Evolutionary conservation across 306 rosid species (phyloP).

Genomic region (Begonia fuchsioides): DNA sequence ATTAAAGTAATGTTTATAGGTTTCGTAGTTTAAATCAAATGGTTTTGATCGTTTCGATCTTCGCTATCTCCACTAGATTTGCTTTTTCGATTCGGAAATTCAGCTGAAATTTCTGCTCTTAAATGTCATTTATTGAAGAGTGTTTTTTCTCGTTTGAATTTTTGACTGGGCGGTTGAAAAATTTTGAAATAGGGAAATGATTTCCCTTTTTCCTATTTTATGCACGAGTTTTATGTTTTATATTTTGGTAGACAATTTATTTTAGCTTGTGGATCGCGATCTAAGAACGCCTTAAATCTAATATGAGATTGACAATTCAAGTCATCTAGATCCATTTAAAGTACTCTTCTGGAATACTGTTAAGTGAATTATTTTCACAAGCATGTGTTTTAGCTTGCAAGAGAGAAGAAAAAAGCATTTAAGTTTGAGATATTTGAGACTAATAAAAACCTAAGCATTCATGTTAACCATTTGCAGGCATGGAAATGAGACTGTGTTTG

Average conservation of each 20-base stretch:
- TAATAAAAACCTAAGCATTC: slow-evolving; percentile 5
- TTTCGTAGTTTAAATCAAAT: slow-evolving; percentile 3
- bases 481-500: slow-evolving; percentile 28
- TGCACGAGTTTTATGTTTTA: slow-evolving; percentile 1
- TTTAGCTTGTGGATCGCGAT: no score
- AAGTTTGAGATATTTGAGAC: neutral
- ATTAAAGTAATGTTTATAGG: slow-evolving; percentile 9
- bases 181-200: slow-evolving; percentile 5
- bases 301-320: slow-evolving; percentile 6
- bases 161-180: slow-evolving; percentile 11
- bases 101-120: slow-evolving; percentile 12
- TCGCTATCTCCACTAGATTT: slow-evolving; percentile 1
- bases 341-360: neutral
- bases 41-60: neutral
- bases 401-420: slow-evolving; percentile 1
- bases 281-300: neutral
- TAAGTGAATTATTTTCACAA: slow-evolving; percentile 3
- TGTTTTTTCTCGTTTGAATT: slow-evolving; percentile 12
- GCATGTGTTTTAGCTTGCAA: neutral
- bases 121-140: slow-evolving; percentile 6
- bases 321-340: neutral
- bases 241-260: neutral
- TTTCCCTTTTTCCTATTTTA: neutral
- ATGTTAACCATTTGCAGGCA: slow-evolving; percentile 27
- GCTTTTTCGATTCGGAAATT: slow-evolving; percentile 10